phyloP scores from a whole-genome alignment of 2,329 filamentous ascomycete genomes.

The Microcyclospora pomicola region DNA sequence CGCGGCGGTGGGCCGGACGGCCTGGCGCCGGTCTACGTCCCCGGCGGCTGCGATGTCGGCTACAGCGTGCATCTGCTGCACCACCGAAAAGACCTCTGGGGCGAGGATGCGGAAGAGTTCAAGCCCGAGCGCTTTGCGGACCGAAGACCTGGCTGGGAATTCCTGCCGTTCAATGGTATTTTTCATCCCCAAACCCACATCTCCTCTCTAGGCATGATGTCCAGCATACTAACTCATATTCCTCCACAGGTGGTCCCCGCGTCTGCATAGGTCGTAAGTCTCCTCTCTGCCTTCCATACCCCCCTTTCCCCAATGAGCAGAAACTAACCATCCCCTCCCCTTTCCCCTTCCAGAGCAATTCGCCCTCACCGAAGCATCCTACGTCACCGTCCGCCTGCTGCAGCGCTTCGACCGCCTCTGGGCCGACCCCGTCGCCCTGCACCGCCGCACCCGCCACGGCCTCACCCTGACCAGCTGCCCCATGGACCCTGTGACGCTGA shows the following conservation, averaged over 20 bases:
- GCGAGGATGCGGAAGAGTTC: conserved; percentile 27
- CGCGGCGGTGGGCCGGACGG: conserved; percentile 42
- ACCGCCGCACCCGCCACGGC: conserved; percentile 4
- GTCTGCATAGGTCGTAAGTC: conserved; percentile 78
- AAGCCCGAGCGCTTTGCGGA: conserved; percentile 23
- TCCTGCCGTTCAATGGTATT: conserved; percentile 36
- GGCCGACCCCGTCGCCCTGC: conserved; percentile 6
- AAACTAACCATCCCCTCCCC: too few relatives aligned
- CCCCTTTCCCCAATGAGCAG: conserved; percentile 16
- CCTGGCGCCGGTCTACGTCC: conserved; percentile 38
- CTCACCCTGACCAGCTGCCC: conserved; percentile 20
- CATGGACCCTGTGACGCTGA: conserved; percentile 12
- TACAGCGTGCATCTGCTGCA: conserved; percentile 25
- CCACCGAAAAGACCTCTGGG: conserved; percentile 25
- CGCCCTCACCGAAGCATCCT: conserved; percentile 32
- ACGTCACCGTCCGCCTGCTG: conserved; percentile 30
- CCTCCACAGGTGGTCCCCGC: conserved; percentile 39
- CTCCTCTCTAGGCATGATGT: too few relatives aligned
- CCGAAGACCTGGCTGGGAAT: conserved; percentile 20
- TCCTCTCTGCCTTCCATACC: conserved; percentile 39
- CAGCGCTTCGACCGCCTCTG: conserved; percentile 25
- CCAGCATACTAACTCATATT: too few relatives aligned
- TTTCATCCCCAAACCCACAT: too few relatives aligned
- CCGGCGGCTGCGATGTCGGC: conserved; percentile 17
- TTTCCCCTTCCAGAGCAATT: conserved; percentile 23